Conservation (phyloP, 2,329 filamentous ascomycete species). For the Colletotrichum phormii region DNA sequence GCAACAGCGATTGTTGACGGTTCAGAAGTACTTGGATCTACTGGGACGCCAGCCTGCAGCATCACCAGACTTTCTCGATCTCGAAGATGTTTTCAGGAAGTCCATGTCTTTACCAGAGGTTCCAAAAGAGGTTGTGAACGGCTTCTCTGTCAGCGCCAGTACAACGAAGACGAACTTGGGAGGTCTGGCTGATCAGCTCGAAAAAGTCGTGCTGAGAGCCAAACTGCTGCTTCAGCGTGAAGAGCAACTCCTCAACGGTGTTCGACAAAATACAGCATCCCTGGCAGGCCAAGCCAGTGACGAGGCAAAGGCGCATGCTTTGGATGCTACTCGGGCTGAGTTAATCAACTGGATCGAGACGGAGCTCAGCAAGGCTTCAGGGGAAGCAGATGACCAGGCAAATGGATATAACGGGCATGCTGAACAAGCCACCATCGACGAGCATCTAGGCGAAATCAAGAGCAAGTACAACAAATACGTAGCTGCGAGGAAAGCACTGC, state of each 20-base stretch:
- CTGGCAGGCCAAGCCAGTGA: conserved; percentile 50
- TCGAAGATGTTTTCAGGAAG: conserved; percentile 59
- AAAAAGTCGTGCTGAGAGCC: conserved; percentile 68
- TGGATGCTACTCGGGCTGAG: conserved; percentile 67
- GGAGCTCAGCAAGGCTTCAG: conserved; percentile 67
- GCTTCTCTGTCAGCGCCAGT: conserved; percentile 57
- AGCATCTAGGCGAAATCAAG: conserved; percentile 60
- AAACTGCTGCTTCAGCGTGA: conserved; percentile 69
- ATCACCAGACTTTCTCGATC: conserved; percentile 60
- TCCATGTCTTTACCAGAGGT: conserved; percentile 59
- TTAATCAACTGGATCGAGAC: conserved; percentile 75
- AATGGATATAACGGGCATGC: conserved; percentile 36
- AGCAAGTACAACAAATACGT: conserved; percentile 67
- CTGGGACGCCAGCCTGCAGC: conserved; percentile 65
- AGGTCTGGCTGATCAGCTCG: conserved; percentile 62
- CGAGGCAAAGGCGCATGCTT: conserved; percentile 60
- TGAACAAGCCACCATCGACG: conserved; percentile 47
- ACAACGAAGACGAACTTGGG: conserved; percentile 55
- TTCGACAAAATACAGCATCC: conserved; percentile 21
- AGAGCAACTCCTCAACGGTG: conserved; percentile 63
- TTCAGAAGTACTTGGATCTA: conserved; percentile 63
- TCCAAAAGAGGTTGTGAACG: conserved; percentile 63
- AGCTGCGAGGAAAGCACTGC: conserved; percentile 59
- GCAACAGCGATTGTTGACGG: conserved; percentile 59
- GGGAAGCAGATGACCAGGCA: conserved; percentile 40